A percentile compares a stretch with the other conserved stretches of the same genome.
phyloP scores from a whole-genome alignment of 106 monocot species.

The Cymbidium sinense region DNA sequence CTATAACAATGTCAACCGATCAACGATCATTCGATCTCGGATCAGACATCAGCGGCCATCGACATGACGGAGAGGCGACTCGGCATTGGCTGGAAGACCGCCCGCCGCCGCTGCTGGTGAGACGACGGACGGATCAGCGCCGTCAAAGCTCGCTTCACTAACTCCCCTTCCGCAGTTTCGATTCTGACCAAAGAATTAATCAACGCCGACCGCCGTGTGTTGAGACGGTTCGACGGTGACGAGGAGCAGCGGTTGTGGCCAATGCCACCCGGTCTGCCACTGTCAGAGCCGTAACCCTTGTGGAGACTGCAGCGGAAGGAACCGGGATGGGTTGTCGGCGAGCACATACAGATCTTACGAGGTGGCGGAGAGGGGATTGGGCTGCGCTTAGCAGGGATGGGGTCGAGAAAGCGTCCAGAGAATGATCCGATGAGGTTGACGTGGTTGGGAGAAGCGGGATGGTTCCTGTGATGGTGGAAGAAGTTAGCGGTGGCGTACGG shows the following conservation, averaged over 20 bases:
- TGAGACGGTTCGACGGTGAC: slow-evolving; percentile 22
- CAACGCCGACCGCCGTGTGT: slow-evolving; percentile 33
- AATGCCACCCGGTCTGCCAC: slow-evolving; percentile 35
- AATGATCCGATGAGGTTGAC: slow-evolving; percentile 32
- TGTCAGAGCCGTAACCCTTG: not conserved
- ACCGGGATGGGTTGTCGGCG: no score
- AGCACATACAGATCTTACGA: no score
- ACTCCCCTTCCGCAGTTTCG: slow-evolving; percentile 30
- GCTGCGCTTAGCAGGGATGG: not conserved
- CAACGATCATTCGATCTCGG: no score
- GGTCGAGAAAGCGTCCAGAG: slow-evolving; percentile 26
- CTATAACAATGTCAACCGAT: no score
- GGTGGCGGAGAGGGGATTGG: no score
- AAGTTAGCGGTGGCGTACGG: not conserved
- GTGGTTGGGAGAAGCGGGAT: slow-evolving; percentile 40
- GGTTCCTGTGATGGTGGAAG: not conserved
- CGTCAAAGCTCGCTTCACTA: no score
- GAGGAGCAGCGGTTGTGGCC: slow-evolving; percentile 54
- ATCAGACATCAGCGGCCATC: no score
- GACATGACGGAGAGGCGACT: no score
- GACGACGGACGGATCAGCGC: no score
- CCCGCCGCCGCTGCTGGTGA: no score
- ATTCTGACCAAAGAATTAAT: slow-evolving; percentile 42
- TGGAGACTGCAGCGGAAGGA: no score
- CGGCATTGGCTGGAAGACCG: no score